phyloP scores from a whole-genome alignment of 345 rosid species.

The Psidium friedrichsthalianum region DNA sequence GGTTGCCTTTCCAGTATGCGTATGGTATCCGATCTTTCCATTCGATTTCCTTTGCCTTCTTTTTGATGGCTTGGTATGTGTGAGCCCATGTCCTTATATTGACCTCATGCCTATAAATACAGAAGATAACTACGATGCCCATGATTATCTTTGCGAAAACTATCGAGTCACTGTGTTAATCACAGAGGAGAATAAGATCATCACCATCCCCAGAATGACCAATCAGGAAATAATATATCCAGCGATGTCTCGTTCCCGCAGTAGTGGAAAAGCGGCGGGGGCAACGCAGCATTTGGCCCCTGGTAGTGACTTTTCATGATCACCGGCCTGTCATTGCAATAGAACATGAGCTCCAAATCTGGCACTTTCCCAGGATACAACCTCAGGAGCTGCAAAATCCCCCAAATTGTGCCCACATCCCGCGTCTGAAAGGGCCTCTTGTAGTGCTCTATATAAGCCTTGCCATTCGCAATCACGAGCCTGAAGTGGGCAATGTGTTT shows the following conservation, averaged over 20 bases:
- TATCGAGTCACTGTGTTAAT: background rate
- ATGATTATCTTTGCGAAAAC: conserved; percentile 7
- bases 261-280: conserved; percentile 40
- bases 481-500: conserved; percentile 15
- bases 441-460: conserved; percentile 20
- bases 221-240: conserved; percentile 52
- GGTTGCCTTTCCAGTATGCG: conserved; percentile 33
- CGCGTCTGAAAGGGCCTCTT: conserved; percentile 16
- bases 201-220: conserved; percentile 88
- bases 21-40: conserved; percentile 23
- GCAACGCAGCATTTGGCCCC: conserved; percentile 2
- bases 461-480: conserved; percentile 19
- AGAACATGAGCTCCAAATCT: conserved; percentile 24
- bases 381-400: conserved; percentile 24
- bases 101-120: conserved; percentile 18
- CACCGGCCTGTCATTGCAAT: conserved; percentile 24
- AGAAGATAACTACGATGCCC: conserved; percentile 36
- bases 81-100: conserved; percentile 22
- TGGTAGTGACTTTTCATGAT: conserved; percentile 5
- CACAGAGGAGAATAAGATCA: background rate
- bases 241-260: background rate
- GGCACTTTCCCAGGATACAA: conserved; percentile 22
- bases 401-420: conserved; percentile 26
- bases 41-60: conserved; percentile 6
- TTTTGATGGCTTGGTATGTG: conserved; percentile 3